Evolutionary conservation across 2,329 filamentous ascomycete species (phyloP).

Genomic region (Colletotrichum sansevieriae): DNA sequence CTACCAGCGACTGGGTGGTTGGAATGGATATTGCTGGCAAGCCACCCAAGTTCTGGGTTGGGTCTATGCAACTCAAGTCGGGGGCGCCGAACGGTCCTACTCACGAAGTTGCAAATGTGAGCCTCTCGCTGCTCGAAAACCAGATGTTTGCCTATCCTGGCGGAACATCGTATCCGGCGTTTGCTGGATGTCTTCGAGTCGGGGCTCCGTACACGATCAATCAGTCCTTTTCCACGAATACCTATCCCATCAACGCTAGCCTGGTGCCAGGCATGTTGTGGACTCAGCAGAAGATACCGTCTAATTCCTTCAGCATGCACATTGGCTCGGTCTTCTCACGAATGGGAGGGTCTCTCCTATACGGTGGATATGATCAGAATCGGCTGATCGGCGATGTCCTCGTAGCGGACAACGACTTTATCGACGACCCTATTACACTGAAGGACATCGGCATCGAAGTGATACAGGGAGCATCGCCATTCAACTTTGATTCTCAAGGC

Average conservation of each 20-base stretch:
- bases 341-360: slow-evolving; percentile 53
- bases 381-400: slow-evolving; percentile 53
- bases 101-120: slow-evolving; percentile 44
- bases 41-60: slow-evolving; percentile 9
- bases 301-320: slow-evolving; percentile 58
- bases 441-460: slow-evolving; percentile 57
- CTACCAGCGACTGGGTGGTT: slow-evolving; percentile 43
- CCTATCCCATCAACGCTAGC: slow-evolving; percentile 48
- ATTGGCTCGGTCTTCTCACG: slow-evolving; percentile 53
- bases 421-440: slow-evolving; percentile 48
- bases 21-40: slow-evolving; percentile 43
- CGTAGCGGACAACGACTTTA: slow-evolving; percentile 36
- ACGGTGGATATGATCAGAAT: slow-evolving; percentile 57
- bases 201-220: slow-evolving; percentile 47
- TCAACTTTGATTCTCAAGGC: slow-evolving; percentile 47
- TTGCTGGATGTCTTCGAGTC: slow-evolving; percentile 49
- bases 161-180: slow-evolving; percentile 48
- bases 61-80: not conserved
- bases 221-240: slow-evolving; percentile 45
- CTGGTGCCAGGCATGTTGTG: slow-evolving; percentile 48
- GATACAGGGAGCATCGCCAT: slow-evolving; percentile 55
- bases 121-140: slow-evolving; percentile 45
- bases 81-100: slow-evolving; percentile 1
- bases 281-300: slow-evolving; percentile 47
- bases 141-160: slow-evolving; percentile 49